phyloP scores from a whole-genome alignment of 2,329 filamentous ascomycete genomes.

The Meredithiella fracta region DNA sequence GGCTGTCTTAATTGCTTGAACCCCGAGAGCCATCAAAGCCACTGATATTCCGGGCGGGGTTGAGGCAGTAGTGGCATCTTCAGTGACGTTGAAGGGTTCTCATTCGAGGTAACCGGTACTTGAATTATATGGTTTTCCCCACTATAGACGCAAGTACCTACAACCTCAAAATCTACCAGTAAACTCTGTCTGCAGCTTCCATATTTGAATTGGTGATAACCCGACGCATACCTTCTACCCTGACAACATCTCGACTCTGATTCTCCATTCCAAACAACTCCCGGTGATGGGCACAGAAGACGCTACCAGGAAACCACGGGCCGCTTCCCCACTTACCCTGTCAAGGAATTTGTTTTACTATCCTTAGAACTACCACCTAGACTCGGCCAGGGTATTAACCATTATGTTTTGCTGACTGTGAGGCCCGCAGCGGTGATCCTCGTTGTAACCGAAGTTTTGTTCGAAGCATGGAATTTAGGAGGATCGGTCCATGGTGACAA shows the following conservation, averaged over 20 bases:
- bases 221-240: not conserved
- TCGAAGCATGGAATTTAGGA: not conserved
- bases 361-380: too few relatives aligned
- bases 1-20: too few relatives aligned
- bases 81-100: too few relatives aligned
- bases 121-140: not conserved
- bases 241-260: not conserved
- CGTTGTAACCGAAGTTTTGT: too few relatives aligned
- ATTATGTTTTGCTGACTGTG: too few relatives aligned
- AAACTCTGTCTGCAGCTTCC: not conserved
- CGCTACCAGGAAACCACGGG: not conserved
- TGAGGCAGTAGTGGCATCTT: too few relatives aligned
- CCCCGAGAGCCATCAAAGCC: too few relatives aligned
- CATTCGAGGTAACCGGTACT: not conserved
- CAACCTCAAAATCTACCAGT: not conserved
- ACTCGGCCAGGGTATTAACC: too few relatives aligned
- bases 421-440: too few relatives aligned
- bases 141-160: not conserved
- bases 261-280: not conserved
- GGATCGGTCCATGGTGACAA: not conserved
- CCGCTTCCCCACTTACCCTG: not conserved
- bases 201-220: too few relatives aligned
- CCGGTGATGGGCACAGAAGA: not conserved
- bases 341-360: not conserved
- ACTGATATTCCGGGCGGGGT: too few relatives aligned